Evolutionary conservation across 2,329 filamentous ascomycete genomes (phyloP), one percentile per base, ranked within the genome.

Genomic region (Clarireedia monteithiana): DNA sequence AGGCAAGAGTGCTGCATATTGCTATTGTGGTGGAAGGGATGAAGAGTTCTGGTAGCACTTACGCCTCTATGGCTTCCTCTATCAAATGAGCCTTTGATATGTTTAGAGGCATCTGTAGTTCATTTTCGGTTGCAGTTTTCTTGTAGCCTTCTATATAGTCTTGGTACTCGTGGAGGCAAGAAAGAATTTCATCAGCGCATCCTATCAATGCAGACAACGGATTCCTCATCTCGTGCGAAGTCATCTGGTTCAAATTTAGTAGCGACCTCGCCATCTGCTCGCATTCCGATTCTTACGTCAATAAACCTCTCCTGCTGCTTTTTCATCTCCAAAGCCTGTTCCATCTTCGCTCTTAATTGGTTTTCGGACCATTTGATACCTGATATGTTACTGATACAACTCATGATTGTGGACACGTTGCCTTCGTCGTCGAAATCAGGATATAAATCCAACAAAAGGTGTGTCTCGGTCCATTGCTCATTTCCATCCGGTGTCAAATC

Each of bases 351-450:
- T 26, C 58, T 53, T 56, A 63, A 61, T 42, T 47, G 59, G 20
- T 64, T 63, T 49, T 58, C 61, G 89, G 89, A 88, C 77, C 85
- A 86, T 69, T 95, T 95, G 68, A 94, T 88, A 53, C 87, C 82
- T 20, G 86, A 90, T 61, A 95, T 95, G 66, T 95, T 89, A 0
- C 89, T 92, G 52, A 95, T 85, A 66, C 84, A 88, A 51, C 87
- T 88, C 63, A 91, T 91, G 2, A 91, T 85, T 59, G 84, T 83
- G 71, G 89, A 89, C 51, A 91, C 76, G 27, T 75, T 73, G 3
- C 85, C 86, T 26, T 81, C 73, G 59, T 85, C 78, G 80, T 85
- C 63, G 91, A 87, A 0, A 86, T 87, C 62, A 86, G 90, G 0
- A 85, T 86, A 55, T 81, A 88, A 76, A 91, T 86, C 30, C 91